Conservation (phyloP, 2,329 filamentous ascomycete genomes). For the Sporothrix pallida region DNA sequence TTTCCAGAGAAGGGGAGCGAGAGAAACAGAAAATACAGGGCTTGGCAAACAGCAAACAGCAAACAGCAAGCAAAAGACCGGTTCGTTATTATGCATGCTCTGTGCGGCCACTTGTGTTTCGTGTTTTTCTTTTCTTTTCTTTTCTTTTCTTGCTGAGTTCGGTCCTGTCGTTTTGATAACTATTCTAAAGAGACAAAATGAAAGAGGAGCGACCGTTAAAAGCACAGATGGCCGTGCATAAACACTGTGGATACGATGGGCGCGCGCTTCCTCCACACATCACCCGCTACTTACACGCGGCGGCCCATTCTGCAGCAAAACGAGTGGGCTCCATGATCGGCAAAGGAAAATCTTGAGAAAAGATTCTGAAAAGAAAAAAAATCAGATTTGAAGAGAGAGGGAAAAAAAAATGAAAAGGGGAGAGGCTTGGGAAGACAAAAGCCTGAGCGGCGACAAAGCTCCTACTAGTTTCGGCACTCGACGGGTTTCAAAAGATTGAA, state of each 20-base stretch:
- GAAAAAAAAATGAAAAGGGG: too few relatives aligned
- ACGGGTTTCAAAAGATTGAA: background rate
- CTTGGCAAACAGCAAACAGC: conserved; percentile 15
- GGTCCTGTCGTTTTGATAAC: background rate
- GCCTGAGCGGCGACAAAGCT: background rate
- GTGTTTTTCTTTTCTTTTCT: background rate
- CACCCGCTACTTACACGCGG: conserved; percentile 17
- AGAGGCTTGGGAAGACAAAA: background rate
- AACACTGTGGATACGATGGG: conserved; percentile 19
- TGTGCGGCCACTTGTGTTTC: conserved; percentile 15
- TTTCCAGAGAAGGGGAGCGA: background rate
- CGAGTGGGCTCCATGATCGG: background rate
- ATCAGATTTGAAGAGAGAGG: background rate
- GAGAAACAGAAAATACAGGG: background rate
- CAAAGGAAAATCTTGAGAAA: background rate
- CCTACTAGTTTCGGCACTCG: background rate
- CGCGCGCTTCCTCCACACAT: conserved; percentile 22
- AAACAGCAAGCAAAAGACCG: background rate
- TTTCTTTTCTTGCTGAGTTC: background rate
- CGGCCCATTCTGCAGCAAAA: conserved; percentile 3
- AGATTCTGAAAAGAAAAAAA: too few relatives aligned
- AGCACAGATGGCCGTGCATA: conserved; percentile 20
- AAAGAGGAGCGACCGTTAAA: conserved; percentile 11
- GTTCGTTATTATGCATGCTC: background rate
- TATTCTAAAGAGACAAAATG: background rate